Evolutionary conservation across 768 basidiomycete genomes (phyloP).

Genomic region (Amanita fuliginea): DNA sequence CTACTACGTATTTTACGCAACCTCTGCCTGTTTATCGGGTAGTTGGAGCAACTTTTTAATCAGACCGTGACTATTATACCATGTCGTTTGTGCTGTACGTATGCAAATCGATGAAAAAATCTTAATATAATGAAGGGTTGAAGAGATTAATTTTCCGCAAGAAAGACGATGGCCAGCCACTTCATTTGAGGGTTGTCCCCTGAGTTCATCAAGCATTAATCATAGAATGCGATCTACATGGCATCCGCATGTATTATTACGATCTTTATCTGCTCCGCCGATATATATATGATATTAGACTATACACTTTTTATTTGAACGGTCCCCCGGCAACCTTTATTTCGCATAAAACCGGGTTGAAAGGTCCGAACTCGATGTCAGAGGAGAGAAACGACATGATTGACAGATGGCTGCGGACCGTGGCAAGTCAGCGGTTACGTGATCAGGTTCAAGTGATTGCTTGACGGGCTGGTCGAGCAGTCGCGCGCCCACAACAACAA

Average conservation of each 20-base stretch:
- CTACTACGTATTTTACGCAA: slow-evolving; percentile 6
- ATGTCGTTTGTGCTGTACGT: slow-evolving; percentile 4
- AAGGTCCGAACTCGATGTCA: background rate
- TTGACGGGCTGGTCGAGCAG: background rate
- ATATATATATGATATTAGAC: background rate
- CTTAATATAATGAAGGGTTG: too few species aligned
- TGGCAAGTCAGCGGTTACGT: background rate
- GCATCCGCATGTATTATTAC: background rate
- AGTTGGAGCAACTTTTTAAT: slow-evolving; percentile 1
- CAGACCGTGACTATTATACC: slow-evolving; percentile 4
- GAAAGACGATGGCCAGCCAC: too few species aligned
- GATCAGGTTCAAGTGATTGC: background rate
- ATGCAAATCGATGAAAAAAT: slow-evolving; percentile 1
- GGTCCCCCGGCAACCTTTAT: background rate
- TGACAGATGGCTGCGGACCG: background rate
- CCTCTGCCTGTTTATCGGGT: background rate
- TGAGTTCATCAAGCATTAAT: background rate
- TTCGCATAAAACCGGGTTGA: background rate
- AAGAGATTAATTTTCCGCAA: too few species aligned
- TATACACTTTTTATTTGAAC: background rate
- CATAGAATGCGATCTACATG: background rate
- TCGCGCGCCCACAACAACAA: background rate
- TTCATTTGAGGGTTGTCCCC: background rate
- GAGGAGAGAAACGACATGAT: background rate
- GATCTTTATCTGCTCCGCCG: background rate